Conservation (phyloP, 352 stramenopile genomes). For the Phytophthora constricta region DNA sequence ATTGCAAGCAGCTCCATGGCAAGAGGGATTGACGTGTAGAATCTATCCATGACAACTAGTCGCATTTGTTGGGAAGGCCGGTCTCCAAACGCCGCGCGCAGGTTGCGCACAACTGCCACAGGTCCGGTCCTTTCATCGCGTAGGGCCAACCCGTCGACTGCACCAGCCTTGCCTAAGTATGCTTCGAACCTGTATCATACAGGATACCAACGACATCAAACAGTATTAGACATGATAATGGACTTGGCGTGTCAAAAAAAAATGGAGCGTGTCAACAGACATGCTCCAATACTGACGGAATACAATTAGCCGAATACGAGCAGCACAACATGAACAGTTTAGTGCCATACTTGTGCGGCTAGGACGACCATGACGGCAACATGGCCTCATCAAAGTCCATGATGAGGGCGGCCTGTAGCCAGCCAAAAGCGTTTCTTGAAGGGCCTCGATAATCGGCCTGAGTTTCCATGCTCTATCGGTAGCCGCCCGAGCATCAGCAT, state of each 20-base stretch:
- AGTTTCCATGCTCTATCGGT: slow-evolving; percentile 13
- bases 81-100: slow-evolving; percentile 1
- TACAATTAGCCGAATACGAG: background rate
- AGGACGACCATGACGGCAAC: background rate
- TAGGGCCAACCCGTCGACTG: background rate
- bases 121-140: background rate
- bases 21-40: slow-evolving; percentile 4
- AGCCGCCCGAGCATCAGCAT: background rate
- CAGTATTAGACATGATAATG: slow-evolving; percentile 3
- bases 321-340: slow-evolving; percentile 11
- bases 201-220: background rate
- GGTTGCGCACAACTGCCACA: background rate
- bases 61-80: background rate
- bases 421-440: slow-evolving; percentile 8
- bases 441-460: background rate
- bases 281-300: background rate
- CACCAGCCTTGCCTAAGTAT: background rate
- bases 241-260: background rate
- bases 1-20: slow-evolving; percentile 13
- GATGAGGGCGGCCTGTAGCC: background rate
- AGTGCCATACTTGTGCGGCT: background rate
- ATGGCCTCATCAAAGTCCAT: slow-evolving; percentile 4
- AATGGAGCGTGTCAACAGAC: background rate
- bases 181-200: slow-evolving; percentile 10
- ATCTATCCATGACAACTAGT: slow-evolving; percentile 7